Evolutionary conservation across 169 alveolate genomes (phyloP), one percentile per base, ranked within the genome.

Genomic region (Babesia bigemina): DNA sequence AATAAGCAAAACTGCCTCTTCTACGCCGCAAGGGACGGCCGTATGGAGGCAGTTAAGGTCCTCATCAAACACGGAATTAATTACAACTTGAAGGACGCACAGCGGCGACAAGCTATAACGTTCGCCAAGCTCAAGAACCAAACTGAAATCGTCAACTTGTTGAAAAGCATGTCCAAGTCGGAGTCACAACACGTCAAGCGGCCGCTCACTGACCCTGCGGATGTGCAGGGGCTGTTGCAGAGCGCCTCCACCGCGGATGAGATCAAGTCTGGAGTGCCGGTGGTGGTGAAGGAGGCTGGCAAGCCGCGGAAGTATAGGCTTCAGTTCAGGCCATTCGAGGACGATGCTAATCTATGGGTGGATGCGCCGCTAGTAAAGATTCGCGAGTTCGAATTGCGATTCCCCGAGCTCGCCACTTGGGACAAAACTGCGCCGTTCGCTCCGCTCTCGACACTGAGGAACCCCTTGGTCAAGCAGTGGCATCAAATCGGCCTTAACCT

Each of bases 21-120:
- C 72, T 95, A 95, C 85, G 98, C 98, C 22, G 91, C 95, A 39
- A 91, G 97, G 63, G 97, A 94, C 72, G 96, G 96, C 21, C 72
- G 97, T 19, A 63, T 91, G 61, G 97, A 94, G 48, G 92, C 97
- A n/a, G 95, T 91, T 21, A 91, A 91, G 85, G 79, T 93, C 24
- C 78, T 95, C 39, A 75, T 95, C 47, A 97, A 94, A 48, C 91
- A 91, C 59, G 96, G 96, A 10, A 93, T 95, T 24, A 92, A 95
- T 69, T 87, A 94, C 52, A 69, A 76, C 60, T 61, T 92, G 44
- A 94, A 95, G 69, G 98, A 95, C 75, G 87, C 93, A 47, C 96
- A 92, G 75, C 79, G 97, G 21, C 88, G 96, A 67, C 92, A 95
- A 24, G 97, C 97, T 16, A 84, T 91, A 61, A 91, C 95, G 45